Base-by-base conservation (phyloP, 371 early-diverging fungal genomes). In the Rhizopus delemar region DNA sequence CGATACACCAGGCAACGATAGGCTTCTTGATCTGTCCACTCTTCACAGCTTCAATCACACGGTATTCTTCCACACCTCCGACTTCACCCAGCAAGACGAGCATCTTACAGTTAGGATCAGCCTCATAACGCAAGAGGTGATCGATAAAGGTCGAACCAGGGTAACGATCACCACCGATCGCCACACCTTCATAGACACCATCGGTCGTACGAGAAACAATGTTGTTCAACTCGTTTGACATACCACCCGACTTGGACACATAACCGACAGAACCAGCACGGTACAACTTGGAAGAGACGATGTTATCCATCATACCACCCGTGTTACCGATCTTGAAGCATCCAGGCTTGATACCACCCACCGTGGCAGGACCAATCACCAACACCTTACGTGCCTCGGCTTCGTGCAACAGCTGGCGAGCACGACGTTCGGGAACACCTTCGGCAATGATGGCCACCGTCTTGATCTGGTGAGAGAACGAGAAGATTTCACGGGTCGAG, bases 301-400 rank as follows among this genome's bases (percentile, higher is more conserved):
- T 97, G 86, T 98, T 98, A 78, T 98, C 98, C 95, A 98, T 98
- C 98, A 98, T 98, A 69, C 98, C 98, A 74, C 98, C 98, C 34
- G 98, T 98, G 87, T 97, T 97, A 69, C 98, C 98, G 67, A 98
- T 97, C 91, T 98, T 98, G 91, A 95, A 98, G 82, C 97, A 96
- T 2, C 98, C 98, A 43, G 98, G 96, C 82, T 96, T 97, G 81
- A 98, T 96, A 64, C 98, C 98, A 75, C 97, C 98, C 35, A 98
- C 98, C 31, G 98, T 98, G 38, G 98, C 98, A 50, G 98, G 98
- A 53, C 98, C 98, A 66, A 98, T 94, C 52, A 98, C 88, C 52
- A 95, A 79, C 8, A 98, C 93, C 45, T 86, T 81, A 51, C 87
- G 86, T 54, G 85, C 81, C 70, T 90, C 86, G 60, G 98, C 95